Base-by-base conservation (phyloP, 768 basidiomycete species). In the Mycena epipterygia region DNA sequence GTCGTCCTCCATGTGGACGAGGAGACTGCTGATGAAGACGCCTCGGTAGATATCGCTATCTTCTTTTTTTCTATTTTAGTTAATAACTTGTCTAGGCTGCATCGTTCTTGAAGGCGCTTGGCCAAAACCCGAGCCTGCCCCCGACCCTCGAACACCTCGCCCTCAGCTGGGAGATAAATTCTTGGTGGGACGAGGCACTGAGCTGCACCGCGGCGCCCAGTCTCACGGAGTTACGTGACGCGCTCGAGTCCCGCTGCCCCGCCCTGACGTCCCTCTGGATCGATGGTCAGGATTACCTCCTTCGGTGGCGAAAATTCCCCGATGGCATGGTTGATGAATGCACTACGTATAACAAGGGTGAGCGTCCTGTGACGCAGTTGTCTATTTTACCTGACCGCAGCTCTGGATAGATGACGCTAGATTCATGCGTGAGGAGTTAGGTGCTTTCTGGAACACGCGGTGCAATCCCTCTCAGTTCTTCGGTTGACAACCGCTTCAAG, bases 231-330 rank as follows among this genome's bases (percentile, higher is more conserved):
- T 11, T 21, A 6, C 42, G 42, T n/a, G 11, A n/a, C 21, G 21
- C 42, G 42, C 21, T 41, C 39, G 13, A 14, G 39, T 4, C 39
- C 8, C 39, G 39, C 39, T 41, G 39, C 14, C 39, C 39, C 14
- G 8, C 13, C 14, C 39, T 44, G n/a, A n/a, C 48, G 11, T 48
- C 27, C 29, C 33, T 67, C 46, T n/a, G n/a, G n/a, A n/a, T n/a
- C n/a, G 64, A 65, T 21, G 64, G 64, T 17, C 6, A 46, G 11
- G 39, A 63, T 16, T 63, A 52, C 49, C 1, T 63, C 19, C 9
- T 63, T 19, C 37, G n/a, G 5, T 51, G 62, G 62, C 59, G 59
- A 2, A 21, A 3, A 19, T 21, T 39, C 25, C 25, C 25, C 11
- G 25, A 27, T 17, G 56, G 56, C 16, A 11, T 27, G 4, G 33